Percentiles rank a stretch among this genome's conserved stretches.
phyloP scores from a whole-genome alignment of 345 rosid genomes.

The Carallia brachiata region DNA sequence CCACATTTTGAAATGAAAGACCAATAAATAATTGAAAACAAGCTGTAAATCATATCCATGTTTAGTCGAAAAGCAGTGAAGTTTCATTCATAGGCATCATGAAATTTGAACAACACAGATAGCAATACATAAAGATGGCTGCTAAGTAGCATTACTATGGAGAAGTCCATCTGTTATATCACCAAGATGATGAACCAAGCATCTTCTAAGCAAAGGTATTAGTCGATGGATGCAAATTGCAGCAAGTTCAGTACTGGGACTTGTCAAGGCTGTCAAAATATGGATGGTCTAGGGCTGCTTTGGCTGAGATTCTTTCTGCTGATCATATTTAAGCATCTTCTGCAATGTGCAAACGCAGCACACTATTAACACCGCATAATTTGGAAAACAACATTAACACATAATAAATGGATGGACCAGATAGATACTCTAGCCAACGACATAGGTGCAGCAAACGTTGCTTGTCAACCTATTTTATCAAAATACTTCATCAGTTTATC shows the following conservation, averaged over 20 bases:
- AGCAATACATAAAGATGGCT: not conserved
- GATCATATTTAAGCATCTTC: constrained; percentile 80
- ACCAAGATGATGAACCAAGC: constrained; percentile 51
- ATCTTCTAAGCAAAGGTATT: constrained; percentile 1
- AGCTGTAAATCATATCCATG: not conserved
- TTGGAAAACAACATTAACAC: not conserved
- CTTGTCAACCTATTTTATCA: not conserved
- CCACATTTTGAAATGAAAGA: not conserved
- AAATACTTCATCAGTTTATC: not conserved
- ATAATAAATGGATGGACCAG: no score
- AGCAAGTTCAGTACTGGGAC: constrained; percentile 65
- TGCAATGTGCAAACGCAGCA: constrained; percentile 37
- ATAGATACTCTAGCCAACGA: no score
- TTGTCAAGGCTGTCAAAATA: constrained; percentile 87
- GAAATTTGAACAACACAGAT: not conserved
- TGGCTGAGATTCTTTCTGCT: constrained; percentile 82
- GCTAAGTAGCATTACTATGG: not conserved
- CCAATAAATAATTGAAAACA: not conserved
- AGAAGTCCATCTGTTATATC: constrained; percentile 24
- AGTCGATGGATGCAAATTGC: constrained; percentile 1
- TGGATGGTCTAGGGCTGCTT: constrained; percentile 86
- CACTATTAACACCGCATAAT: not conserved
- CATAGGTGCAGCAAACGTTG: no score
- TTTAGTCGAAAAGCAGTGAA: not conserved
- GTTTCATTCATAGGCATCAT: not conserved